Evolutionary conservation across 208 protist species (phyloP).

Genomic region (Trichomonas tenax): DNA sequence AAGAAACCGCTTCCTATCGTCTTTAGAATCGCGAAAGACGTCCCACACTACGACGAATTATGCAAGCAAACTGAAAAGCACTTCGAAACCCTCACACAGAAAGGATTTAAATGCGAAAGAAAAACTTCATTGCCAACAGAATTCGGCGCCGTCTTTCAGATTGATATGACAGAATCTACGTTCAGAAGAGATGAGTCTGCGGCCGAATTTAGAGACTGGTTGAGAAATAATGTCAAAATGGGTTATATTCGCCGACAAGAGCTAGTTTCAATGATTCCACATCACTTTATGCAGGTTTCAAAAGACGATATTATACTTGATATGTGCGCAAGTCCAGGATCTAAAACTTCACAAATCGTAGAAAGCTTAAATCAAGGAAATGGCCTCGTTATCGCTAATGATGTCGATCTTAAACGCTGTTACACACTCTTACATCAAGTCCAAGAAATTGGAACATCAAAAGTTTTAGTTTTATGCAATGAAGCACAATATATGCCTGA

Average conservation of each 20-base stretch:
- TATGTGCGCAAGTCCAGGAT: constrained; percentile 48
- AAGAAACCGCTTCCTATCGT: not conserved
- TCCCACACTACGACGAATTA: not conserved
- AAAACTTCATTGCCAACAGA: not conserved
- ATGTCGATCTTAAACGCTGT: constrained; percentile 19
- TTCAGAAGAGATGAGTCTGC: not conserved
- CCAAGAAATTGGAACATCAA: constrained; percentile 24
- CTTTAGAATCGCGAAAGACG: not conserved
- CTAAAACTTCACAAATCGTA: constrained; percentile 39
- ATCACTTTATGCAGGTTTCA: constrained; percentile 31
- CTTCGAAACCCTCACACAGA: not conserved
- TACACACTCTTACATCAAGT: constrained; percentile 38
- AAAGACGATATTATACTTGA: constrained; percentile 36
- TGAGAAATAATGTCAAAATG: not conserved
- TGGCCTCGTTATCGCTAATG: constrained; percentile 32
- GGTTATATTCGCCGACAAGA: constrained; percentile 31
- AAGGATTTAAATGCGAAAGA: not conserved
- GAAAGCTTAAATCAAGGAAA: not conserved
- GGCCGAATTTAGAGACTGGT: not conserved
- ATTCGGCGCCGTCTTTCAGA: not conserved
- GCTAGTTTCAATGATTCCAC: constrained; percentile 43
- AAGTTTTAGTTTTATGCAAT: constrained; percentile 37
- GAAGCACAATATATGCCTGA: constrained; percentile 29
- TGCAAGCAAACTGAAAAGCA: not conserved
- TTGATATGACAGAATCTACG: not conserved